A percentile compares a stretch with the other conserved stretches of the same genome.
These are phyloP conservation scores for Ampelocalamus luodianensis DNA, from an alignment of 176 grass and related monocot genomes.

Conservation along the genomic window DNA sequence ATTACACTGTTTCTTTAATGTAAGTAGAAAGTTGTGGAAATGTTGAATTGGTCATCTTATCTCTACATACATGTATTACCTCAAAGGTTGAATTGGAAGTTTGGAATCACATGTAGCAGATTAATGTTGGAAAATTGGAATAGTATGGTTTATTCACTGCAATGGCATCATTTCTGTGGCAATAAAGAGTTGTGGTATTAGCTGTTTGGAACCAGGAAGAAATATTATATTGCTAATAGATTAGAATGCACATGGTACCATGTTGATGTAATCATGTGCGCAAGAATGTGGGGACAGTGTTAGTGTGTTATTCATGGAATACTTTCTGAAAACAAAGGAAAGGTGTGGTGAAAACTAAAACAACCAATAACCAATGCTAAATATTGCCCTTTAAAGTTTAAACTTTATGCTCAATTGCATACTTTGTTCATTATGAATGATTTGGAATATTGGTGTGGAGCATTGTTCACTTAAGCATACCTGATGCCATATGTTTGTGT, in stretches of 20 bases:
- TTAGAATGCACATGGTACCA: not conserved
- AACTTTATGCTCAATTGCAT: slow-evolving; percentile 1
- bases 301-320: not conserved
- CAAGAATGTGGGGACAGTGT: not conserved
- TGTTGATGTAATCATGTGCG: not conserved
- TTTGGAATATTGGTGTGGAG: not conserved
- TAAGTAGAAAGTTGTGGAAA: not conserved
- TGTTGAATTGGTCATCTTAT: not conserved
- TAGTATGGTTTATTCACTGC: not conserved
- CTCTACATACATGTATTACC: not conserved
- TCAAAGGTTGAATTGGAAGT: not conserved
- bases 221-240: slow-evolving; percentile 1
- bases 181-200: not conserved
- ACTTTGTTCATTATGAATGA: slow-evolving; percentile 23
- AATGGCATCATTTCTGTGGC: not conserved
- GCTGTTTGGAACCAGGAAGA: not conserved
- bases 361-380: not conserved
- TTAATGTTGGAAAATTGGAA: not conserved
- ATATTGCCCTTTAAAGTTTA: not conserved
- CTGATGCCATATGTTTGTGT: not conserved
- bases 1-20: not conserved
- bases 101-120: not conserved
- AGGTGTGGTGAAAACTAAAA: not conserved
- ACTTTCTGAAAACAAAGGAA: slow-evolving; percentile 15
- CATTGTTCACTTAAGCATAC: slow-evolving; percentile 18